Evolutionary conservation across 768 basidiomycete species (phyloP), one percentile per base, ranked within the genome.

Genomic region (Plicaturopsis crispa): DNA sequence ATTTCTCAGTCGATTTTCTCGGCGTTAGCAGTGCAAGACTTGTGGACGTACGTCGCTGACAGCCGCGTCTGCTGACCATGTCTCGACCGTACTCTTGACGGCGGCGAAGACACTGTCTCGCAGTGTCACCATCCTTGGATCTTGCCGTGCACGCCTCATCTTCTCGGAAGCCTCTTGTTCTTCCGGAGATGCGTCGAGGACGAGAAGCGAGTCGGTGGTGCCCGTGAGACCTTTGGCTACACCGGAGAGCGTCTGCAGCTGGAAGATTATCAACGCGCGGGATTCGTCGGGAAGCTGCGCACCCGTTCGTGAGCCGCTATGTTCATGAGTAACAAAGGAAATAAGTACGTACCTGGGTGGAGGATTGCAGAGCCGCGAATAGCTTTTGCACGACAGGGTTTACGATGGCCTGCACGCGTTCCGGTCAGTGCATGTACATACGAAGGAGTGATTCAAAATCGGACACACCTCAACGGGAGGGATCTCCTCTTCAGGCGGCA

Each of bases 221-320:
- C 84, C 75, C 0, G 93, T 89, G 5, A 97, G 69, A 4, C 93
- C 93, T 43, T 84, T 85, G 1, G 89, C 86, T 19, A 92, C 77
- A 7, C 90, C 93, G 0, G 88, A 74, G 11, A 97, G 65, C 0
- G 81, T 84, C 47, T 86, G 81, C 1, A 94, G 69, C 42, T 91
- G 81, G 11, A 80, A 69, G 16, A 88, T 75, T 2, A 77, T 75
- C 3, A 78, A 51, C 0, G 61, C 53, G 5, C 80, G 78, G 1
- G 87, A 78, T 43, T 88, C 84, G 23, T 86, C 84, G 0, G 81
- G 82, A 12, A 76, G 64, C 86, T 89, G 45, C 26, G 23, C 16
- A 1, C 12, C n/a, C n/a, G n/a, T n/a, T n/a, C n/a, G n/a, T 32
- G 17, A 22, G n/a, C n/a, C n/a, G n/a, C n/a, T n/a, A n/a, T n/a